Evolutionary conservation across 352 stramenopile species (phyloP).

Genomic region (Blastocystis sp.): DNA sequence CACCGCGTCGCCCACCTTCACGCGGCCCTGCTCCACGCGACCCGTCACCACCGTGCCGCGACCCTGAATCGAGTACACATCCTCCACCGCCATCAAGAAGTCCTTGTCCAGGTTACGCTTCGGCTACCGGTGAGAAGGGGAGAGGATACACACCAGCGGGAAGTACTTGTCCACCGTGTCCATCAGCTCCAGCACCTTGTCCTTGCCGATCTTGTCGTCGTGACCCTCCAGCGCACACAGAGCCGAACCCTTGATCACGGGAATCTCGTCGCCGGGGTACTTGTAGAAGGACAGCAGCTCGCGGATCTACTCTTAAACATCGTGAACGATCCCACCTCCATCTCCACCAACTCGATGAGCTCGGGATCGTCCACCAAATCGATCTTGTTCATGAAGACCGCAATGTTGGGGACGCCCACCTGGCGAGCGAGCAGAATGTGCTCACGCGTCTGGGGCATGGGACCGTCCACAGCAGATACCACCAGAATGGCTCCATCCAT

Average conservation of each 20-base stretch:
- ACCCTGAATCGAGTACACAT: conserved; percentile 89
- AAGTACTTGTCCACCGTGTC: conserved; percentile 70
- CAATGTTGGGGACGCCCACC: conserved; percentile 73
- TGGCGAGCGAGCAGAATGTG: conserved; percentile 87
- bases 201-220: conserved; percentile 72
- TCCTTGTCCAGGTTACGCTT: conserved; percentile 82
- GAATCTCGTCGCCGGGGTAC: conserved; percentile 84
- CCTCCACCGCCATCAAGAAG: conserved; percentile 90
- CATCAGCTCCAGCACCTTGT: conserved; percentile 84
- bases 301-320: conserved; percentile 62
- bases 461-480: conserved; percentile 79
- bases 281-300: conserved; percentile 86
- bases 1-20: conserved; percentile 76
- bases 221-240: conserved; percentile 78
- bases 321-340: conserved; percentile 65
- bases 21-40: conserved; percentile 74
- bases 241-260: conserved; percentile 81
- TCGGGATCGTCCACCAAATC: conserved; percentile 84
- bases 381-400: conserved; percentile 92
- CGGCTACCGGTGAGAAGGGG: conserved; percentile 63
- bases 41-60: conserved; percentile 91
- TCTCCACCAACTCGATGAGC: conserved; percentile 81
- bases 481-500: conserved; percentile 83
- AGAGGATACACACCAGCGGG: conserved; percentile 70
- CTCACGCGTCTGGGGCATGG: conserved; percentile 87